These are phyloP conservation scores for Ceratocystis cacaofunesta DNA, from an alignment of 2,329 filamentous ascomycete genomes.

Conservation along the genomic window DNA sequence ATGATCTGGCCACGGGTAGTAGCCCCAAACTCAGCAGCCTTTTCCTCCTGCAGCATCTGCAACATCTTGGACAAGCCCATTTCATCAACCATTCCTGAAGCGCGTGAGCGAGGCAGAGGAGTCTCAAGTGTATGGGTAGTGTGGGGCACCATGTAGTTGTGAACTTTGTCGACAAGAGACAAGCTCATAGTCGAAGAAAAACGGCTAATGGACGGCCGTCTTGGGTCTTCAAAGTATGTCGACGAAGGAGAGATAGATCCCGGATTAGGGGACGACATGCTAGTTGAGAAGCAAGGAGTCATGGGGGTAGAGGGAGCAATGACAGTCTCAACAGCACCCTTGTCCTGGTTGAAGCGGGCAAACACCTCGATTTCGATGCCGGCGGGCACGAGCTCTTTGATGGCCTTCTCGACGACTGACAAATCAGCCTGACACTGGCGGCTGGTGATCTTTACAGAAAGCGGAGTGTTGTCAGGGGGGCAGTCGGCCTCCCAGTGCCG, in stretches of 20 bases:
- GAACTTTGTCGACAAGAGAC: constrained; percentile 12
- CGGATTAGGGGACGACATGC: neutral
- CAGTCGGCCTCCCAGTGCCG: constrained; percentile 37
- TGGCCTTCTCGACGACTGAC: constrained; percentile 20
- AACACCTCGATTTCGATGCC: constrained; percentile 13
- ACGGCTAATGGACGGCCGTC: constrained; percentile 8
- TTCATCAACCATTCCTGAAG: constrained; percentile 24
- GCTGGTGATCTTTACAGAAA: constrained; percentile 29
- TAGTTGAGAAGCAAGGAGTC: neutral
- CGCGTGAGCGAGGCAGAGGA: constrained; percentile 24
- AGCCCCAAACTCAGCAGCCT: constrained; percentile 19
- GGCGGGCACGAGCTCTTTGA: constrained; percentile 15
- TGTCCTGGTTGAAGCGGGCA: constrained; percentile 12
- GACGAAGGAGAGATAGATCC: neutral
- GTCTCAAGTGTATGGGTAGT: constrained; percentile 24
- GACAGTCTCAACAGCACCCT: constrained; percentile 14
- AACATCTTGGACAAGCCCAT: constrained; percentile 25
- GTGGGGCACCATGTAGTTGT: constrained; percentile 29
- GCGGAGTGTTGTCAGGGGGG: constrained; percentile 32
- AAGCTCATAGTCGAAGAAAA: constrained; percentile 12
- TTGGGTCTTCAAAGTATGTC: constrained; percentile 9
- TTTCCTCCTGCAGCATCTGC: constrained; percentile 19
- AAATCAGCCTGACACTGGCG: constrained; percentile 25
- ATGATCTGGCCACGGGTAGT: constrained; percentile 27
- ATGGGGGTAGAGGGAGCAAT: constrained; percentile 4